Percentiles rank a stretch among this genome's conserved stretches.
These are phyloP conservation scores for Colletotrichum sidae DNA, from an alignment of 2,329 filamentous ascomycete species.

Conservation along the genomic window DNA sequence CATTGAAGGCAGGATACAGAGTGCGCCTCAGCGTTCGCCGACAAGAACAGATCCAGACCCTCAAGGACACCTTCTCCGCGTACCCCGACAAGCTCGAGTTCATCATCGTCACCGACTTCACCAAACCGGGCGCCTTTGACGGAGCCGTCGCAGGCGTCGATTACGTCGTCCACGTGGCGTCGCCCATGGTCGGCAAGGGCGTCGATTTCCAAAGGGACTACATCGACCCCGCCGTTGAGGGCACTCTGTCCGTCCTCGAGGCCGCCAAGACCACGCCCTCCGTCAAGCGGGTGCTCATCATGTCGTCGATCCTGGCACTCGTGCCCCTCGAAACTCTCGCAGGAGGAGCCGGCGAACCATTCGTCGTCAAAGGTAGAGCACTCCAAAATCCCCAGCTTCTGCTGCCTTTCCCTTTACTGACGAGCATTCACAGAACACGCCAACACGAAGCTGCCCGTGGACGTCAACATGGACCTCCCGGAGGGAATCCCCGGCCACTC, in stretches of 20 bases:
- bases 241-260: constrained; percentile 9
- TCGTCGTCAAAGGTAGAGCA: not conserved
- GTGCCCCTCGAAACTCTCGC: not conserved
- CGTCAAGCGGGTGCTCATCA: constrained; percentile 8
- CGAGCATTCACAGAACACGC: not conserved
- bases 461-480: constrained; percentile 11
- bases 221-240: constrained; percentile 13
- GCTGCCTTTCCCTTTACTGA: not conserved
- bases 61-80: not conserved
- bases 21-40: constrained; percentile 23
- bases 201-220: constrained; percentile 13
- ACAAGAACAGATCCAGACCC: constrained; percentile 6
- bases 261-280: not conserved
- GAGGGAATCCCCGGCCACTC: not conserved
- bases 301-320: constrained; percentile 13
- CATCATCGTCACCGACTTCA: constrained; percentile 11
- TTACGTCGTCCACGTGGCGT: constrained; percentile 22
- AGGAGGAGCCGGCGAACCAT: no score
- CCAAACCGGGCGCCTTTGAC: not conserved
- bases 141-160: constrained; percentile 3
- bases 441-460: not conserved
- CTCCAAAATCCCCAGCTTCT: not conserved
- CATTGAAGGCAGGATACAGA: constrained; percentile 12
- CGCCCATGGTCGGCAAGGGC: constrained; percentile 19
- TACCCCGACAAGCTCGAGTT: not conserved